These are phyloP conservation scores for Theileria luwenshuni DNA, from an alignment of 169 alveolate species.

Conservation along the genomic window DNA sequence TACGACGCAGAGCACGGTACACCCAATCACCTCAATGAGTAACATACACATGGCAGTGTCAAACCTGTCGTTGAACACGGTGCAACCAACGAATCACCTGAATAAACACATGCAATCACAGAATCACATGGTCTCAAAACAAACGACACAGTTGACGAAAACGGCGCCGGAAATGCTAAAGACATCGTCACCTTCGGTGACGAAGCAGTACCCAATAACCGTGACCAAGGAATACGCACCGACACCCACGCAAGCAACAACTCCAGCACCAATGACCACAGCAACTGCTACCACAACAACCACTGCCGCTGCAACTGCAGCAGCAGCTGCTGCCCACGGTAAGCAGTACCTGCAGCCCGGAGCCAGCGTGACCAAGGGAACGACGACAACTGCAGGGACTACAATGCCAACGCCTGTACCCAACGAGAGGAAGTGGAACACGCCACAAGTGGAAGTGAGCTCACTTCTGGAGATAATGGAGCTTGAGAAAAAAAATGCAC, in stretches of 20 bases:
- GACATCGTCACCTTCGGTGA: neutral
- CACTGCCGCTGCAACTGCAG: no score
- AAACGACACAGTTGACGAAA: neutral
- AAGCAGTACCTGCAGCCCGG: neutral
- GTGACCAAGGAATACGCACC: neutral
- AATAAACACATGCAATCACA: neutral
- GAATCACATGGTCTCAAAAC: neutral
- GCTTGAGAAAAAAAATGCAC: constrained; percentile 50
- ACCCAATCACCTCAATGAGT: constrained; percentile 3
- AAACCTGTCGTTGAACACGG: neutral
- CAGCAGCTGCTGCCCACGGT: neutral
- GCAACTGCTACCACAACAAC: no score
- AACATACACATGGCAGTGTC: constrained; percentile 1
- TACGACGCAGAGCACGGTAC: constrained; percentile 1
- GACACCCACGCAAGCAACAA: neutral
- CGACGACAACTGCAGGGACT: neutral
- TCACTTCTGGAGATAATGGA: constrained; percentile 65
- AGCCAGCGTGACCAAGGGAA: neutral
- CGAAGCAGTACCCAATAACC: neutral
- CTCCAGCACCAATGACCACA: no score
- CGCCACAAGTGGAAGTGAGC: constrained; percentile 54
- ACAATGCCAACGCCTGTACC: no score
- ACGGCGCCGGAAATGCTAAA: neutral
- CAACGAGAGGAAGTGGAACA: constrained; percentile 49
- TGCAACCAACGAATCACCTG: neutral